Evolutionary conservation across 1,284 basidiomycete genomes (phyloP), one percentile per base, ranked within the genome.

Genomic region (Naganishia liquefaciens): DNA sequence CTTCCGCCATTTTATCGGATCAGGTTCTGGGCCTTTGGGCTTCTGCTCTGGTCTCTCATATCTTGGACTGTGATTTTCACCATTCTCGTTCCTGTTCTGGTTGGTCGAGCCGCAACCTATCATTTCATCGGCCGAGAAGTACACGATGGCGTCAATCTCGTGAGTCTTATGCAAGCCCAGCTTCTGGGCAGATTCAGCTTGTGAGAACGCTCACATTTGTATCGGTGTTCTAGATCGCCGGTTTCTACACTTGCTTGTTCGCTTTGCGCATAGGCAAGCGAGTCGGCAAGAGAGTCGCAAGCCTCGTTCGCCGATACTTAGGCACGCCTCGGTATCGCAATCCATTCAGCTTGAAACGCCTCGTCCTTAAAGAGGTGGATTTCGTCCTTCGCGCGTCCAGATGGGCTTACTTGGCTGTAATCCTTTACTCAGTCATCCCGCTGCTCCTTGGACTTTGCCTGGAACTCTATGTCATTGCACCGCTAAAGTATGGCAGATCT

Each of bases 101-200:
- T 68, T 9, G 67, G 67, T 3, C 58, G 67, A 33, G 10, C n/a
- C 40, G 52, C 52, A 9, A 68, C 63, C 5, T 23, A 33, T 27
- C 44, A 51, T 10, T 62, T 62, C 25, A 33, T 57, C 10, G 63
- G 55, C 6, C 27, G 42, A 15, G 46, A 57, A 9, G 46, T 68
- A 33, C 67, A 68, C 39, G 67, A 68, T 33, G 67, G 67, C 5
- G 57, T 62, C 47, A 68, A 60, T 44, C 51, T 68, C 39, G 67
- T 68, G 15, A 30, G 67, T 62, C 13, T 46, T n/a, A n/a, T n/a
- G n/a, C n/a, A n/a, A n/a, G n/a, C n/a, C n/a, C n/a, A n/a, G 33
- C 33, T 37, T 37, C 2, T 3, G 13, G 6, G 7, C 6, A 21
- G n/a, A 39, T 13, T 30, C 47, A 30, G 54, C 23, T 15, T 64